Evolutionary conservation across 768 basidiomycete species (phyloP).

Genomic region (Tephrocybe sp.): DNA sequence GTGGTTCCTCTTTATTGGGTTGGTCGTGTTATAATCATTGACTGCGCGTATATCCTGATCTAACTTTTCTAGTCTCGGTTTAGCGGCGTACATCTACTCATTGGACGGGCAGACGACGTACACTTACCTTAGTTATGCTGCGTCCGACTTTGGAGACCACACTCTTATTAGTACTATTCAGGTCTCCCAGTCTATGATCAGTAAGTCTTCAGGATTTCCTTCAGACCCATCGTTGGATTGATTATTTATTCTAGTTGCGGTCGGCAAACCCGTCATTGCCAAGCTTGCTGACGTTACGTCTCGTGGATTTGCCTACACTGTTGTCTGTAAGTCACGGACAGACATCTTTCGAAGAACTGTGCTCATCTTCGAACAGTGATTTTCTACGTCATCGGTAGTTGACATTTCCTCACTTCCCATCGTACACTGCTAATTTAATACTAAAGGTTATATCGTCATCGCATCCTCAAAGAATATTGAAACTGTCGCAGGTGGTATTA

Average conservation of each 20-base stretch:
- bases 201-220: conserved; percentile 30
- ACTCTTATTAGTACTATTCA: conserved; percentile 54
- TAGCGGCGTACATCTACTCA: conserved; percentile 76
- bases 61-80: conserved; percentile 51
- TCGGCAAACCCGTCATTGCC: conserved; percentile 67
- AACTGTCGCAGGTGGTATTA: conserved; percentile 49
- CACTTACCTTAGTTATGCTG: conserved; percentile 58
- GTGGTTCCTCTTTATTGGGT: conserved; percentile 64
- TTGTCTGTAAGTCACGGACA: conserved; percentile 43
- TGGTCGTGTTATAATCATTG: conserved; percentile 10
- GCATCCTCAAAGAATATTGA: conserved; percentile 44
- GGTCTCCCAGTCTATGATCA: conserved; percentile 50
- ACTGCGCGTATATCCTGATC: not conserved
- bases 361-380: conserved; percentile 30
- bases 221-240: not conserved
- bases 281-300: conserved; percentile 73
- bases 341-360: too few species aligned
- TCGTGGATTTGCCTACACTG: conserved; percentile 58
- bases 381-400: conserved; percentile 56
- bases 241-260: conserved; percentile 26
- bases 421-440: not conserved
- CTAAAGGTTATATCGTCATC: conserved; percentile 48
- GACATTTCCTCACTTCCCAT: not conserved
- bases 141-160: conserved; percentile 50
- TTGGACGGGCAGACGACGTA: conserved; percentile 70